phyloP scores from a whole-genome alignment of 1,284 basidiomycete genomes.

The Quambalaria eucalypti region DNA sequence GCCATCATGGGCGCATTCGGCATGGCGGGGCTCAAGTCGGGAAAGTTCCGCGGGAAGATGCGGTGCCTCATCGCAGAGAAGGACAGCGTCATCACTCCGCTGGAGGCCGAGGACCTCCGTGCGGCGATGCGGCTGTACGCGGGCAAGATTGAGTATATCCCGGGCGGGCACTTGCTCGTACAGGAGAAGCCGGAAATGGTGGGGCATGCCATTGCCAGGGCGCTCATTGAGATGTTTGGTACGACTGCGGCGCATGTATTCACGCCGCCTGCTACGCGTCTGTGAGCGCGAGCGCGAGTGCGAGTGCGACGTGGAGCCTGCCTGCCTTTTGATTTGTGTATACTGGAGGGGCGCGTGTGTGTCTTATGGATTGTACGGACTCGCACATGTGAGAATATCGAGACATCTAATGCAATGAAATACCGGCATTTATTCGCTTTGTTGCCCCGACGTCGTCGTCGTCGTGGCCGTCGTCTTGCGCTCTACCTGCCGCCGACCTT shows the following conservation, averaged over 20 bases:
- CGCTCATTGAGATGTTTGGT: not conserved
- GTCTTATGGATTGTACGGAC: too few relatives aligned
- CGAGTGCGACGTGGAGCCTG: too few relatives aligned
- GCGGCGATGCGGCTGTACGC: too few relatives aligned
- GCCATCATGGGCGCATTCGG: conserved; percentile 17
- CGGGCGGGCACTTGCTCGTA: conserved; percentile 31
- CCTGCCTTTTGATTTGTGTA: too few relatives aligned
- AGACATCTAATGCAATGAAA: too few relatives aligned
- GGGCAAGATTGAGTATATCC: not conserved
- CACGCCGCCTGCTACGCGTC: not conserved
- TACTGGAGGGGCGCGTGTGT: too few relatives aligned
- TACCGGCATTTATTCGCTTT: too few relatives aligned
- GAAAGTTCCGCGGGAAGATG: not conserved
- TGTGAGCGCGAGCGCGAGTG: too few relatives aligned
- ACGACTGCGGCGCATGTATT: not conserved
- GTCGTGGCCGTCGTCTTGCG: too few relatives aligned
- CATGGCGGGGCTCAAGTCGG: not conserved
- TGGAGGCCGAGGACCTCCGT: not conserved
- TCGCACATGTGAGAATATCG: too few relatives aligned
- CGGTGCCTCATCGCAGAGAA: conserved; percentile 8
- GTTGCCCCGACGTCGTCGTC: too few relatives aligned
- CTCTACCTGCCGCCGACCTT: too few relatives aligned
- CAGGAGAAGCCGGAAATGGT: conserved; percentile 26
- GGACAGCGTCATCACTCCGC: conserved; percentile 9
- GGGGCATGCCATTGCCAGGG: conserved; percentile 2